phyloP scores from a whole-genome alignment of 2,329 filamentous ascomycete genomes.

The Waltergamsia citrina region DNA sequence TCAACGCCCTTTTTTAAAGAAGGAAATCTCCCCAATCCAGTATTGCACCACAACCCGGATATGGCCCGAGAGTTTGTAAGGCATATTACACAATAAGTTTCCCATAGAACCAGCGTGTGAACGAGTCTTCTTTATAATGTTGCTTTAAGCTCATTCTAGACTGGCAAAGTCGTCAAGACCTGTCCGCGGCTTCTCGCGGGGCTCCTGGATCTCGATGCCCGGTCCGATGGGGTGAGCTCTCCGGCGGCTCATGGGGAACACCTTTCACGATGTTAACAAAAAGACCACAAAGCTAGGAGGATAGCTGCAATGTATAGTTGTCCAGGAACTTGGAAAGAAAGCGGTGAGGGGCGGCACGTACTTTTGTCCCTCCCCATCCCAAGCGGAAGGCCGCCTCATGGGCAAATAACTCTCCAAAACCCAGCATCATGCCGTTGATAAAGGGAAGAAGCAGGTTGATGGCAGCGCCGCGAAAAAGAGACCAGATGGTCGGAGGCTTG shows the following conservation, averaged over 20 bases:
- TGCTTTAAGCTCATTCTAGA: conserved; percentile 44
- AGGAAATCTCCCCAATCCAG: too few relatives aligned
- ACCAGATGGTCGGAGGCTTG: conserved; percentile 79
- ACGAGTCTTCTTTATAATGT: neutral
- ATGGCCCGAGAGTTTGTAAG: too few relatives aligned
- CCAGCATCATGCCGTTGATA: conserved; percentile 96
- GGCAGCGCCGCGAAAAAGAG: conserved; percentile 74
- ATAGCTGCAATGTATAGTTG: too few relatives aligned
- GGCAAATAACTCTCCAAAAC: conserved; percentile 92
- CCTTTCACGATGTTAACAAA: conserved; percentile 28
- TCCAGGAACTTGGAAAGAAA: too few relatives aligned
- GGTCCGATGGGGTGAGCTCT: conserved; percentile 62
- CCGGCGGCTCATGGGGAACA: conserved; percentile 52
- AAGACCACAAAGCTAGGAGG: too few relatives aligned
- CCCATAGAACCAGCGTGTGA: too few relatives aligned
- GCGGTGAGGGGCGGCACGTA: too few relatives aligned
- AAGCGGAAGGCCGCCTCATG: conserved; percentile 90
- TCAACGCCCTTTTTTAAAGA: too few relatives aligned
- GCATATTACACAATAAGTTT: too few relatives aligned
- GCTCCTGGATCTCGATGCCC: conserved; percentile 70
- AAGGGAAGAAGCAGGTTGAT: conserved; percentile 96
- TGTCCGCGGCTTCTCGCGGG: conserved; percentile 45
- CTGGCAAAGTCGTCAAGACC: conserved; percentile 58
- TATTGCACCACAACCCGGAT: too few relatives aligned
- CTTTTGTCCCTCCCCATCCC: conserved; percentile 92